These are phyloP conservation scores for Alternaria gaisen DNA, from an alignment of 2,329 filamentous ascomycete species.

Conservation along the genomic window DNA sequence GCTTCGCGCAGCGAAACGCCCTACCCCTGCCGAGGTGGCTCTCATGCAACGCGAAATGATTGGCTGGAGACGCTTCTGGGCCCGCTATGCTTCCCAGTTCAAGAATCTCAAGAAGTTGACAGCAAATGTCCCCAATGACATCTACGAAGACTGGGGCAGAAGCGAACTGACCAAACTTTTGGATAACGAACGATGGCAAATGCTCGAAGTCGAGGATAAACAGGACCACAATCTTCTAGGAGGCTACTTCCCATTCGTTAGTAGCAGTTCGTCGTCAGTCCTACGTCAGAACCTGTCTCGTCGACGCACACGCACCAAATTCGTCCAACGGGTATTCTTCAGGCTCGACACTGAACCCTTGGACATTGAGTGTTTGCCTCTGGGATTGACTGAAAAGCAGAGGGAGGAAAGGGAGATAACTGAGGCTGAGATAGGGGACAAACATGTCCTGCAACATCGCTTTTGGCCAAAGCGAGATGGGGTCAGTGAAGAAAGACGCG, in stretches of 20 bases:
- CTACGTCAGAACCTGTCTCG: conserved; percentile 29
- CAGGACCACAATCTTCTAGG: conserved; percentile 26
- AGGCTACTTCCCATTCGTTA: conserved; percentile 29
- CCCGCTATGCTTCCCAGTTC: conserved; percentile 45
- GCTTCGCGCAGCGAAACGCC: conserved; percentile 31
- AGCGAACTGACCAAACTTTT: conserved; percentile 33
- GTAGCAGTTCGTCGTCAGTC: background rate
- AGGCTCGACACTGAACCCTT: conserved; percentile 35
- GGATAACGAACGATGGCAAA: conserved; percentile 40
- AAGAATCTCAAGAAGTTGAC: conserved; percentile 50
- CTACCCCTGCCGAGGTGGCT: conserved; percentile 34
- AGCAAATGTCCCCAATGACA: conserved; percentile 39
- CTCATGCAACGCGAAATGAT: conserved; percentile 45
- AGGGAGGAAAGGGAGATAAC: conserved; percentile 37
- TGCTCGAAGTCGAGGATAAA: conserved; percentile 41
- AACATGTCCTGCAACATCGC: conserved; percentile 28
- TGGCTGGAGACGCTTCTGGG: conserved; percentile 50
- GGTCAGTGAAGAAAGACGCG: background rate
- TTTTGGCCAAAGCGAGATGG: conserved; percentile 33
- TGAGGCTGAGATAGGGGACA: conserved; percentile 30
- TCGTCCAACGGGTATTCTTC: conserved; percentile 48
- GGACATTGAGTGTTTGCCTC: conserved; percentile 6
- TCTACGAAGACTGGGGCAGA: conserved; percentile 47
- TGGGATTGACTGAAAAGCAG: conserved; percentile 23
- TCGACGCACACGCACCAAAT: conserved; percentile 34